Percentiles rank a stretch among this genome's conserved stretches.
Evolutionary conservation across 2,329 filamentous ascomycete species (phyloP).

Genomic region (Phaeosphaeria sp.): DNA sequence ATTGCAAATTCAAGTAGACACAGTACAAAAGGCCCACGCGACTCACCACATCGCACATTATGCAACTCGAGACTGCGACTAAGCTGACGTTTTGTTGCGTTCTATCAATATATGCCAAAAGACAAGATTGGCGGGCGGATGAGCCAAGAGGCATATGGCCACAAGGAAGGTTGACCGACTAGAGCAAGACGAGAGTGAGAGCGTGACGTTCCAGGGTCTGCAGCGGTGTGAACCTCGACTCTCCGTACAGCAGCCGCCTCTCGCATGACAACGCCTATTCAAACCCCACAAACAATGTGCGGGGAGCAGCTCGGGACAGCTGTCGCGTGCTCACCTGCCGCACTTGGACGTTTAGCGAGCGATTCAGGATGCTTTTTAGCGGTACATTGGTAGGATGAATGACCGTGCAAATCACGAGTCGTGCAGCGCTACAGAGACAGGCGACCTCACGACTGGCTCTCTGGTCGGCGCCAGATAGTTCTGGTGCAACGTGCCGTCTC

Average conservation of each 20-base stretch:
- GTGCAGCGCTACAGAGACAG: not conserved
- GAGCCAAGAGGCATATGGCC: not conserved
- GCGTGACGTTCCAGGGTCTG: conserved; percentile 24
- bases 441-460: conserved; percentile 1
- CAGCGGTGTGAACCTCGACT: conserved; percentile 31
- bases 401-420: not conserved
- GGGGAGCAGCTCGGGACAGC: conserved; percentile 5
- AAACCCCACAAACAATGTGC: conserved; percentile 2
- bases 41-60: not conserved
- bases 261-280: not conserved
- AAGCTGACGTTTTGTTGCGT: not conserved
- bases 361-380: not conserved
- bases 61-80: not conserved
- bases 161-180: conserved; percentile 1
- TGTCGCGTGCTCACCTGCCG: conserved; percentile 36
- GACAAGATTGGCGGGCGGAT: not conserved
- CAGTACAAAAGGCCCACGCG: not conserved
- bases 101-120: not conserved
- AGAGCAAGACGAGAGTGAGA: conserved; percentile 10
- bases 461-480: not conserved
- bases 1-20: not conserved
- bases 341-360: conserved; percentile 4
- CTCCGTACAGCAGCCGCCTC: conserved; percentile 3
- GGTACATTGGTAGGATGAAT: not conserved
- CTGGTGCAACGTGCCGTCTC: not conserved